Evolutionary conservation across 2,329 filamentous ascomycete species (phyloP).

Genomic region (Colletotrichum magnum): DNA sequence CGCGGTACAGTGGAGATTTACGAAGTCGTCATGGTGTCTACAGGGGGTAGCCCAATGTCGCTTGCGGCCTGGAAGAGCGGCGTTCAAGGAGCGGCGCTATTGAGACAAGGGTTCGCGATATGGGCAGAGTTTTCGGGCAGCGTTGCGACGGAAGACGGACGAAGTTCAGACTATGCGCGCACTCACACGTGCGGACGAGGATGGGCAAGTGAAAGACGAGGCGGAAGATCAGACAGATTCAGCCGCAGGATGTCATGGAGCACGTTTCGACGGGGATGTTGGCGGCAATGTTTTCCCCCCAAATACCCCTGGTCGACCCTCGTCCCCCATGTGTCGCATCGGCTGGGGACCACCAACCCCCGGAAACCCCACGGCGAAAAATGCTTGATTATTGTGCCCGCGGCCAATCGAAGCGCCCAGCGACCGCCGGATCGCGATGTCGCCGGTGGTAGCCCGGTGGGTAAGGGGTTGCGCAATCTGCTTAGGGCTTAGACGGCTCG

Average conservation of each 20-base stretch:
- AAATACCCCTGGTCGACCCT: background rate
- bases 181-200: background rate
- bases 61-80: too few species aligned
- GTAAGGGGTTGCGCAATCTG: constrained; percentile 22
- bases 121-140: constrained; percentile 12
- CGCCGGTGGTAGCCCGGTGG: constrained; percentile 7
- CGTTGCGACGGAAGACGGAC: constrained; percentile 6
- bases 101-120: constrained; percentile 11
- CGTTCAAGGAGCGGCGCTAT: background rate
- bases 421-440: constrained; percentile 12
- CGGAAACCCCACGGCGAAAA: constrained; percentile 23
- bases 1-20: background rate
- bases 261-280: constrained; percentile 34
- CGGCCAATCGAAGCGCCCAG: constrained; percentile 11
- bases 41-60: background rate
- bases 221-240: constrained; percentile 40
- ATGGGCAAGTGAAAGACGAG: constrained; percentile 25
- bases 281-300: constrained; percentile 19
- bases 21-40: background rate
- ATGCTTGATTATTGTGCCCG: constrained; percentile 16
- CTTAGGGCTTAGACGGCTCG: constrained; percentile 38
- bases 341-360: constrained; percentile 11
- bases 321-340: constrained; percentile 18
- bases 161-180: constrained; percentile 5
- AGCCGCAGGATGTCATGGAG: constrained; percentile 34